Conservation (phyloP, 352 stramenopile genomes). For the Phytophthora pistaciae region DNA sequence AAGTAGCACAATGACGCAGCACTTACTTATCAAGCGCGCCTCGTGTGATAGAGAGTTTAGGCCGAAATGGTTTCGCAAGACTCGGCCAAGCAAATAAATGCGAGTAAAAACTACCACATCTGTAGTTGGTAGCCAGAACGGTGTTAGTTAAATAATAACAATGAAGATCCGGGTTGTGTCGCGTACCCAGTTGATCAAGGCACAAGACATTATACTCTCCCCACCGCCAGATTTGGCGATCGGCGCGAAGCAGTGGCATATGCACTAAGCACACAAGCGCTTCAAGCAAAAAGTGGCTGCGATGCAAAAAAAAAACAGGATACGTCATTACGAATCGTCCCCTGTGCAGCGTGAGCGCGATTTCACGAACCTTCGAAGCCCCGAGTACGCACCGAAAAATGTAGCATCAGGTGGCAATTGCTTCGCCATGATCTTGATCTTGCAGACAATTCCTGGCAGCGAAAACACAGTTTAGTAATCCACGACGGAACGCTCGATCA, state of each 20-base stretch:
- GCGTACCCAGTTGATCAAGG: slow-evolving; percentile 63
- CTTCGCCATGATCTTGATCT: slow-evolving; percentile 54
- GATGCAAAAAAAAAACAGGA: not conserved
- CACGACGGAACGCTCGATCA: too few species aligned
- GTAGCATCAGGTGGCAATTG: slow-evolving; percentile 37
- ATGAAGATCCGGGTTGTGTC: not conserved
- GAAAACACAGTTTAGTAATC: too few species aligned
- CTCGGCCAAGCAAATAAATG: slow-evolving; percentile 65
- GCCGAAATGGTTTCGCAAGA: slow-evolving; percentile 58
- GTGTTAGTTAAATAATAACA: slow-evolving; percentile 2
- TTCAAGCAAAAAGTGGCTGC: slow-evolving; percentile 56
- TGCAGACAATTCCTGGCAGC: slow-evolving; percentile 40
- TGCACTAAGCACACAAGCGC: slow-evolving; percentile 49
- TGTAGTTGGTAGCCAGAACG: slow-evolving; percentile 10
- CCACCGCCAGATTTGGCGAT: slow-evolving; percentile 36
- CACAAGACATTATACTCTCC: slow-evolving; percentile 40
- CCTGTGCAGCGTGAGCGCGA: too few species aligned
- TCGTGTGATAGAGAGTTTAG: slow-evolving; percentile 47
- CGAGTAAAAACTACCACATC: slow-evolving; percentile 59
- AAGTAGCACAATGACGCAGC: too few species aligned
- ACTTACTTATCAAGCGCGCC: slow-evolving; percentile 48
- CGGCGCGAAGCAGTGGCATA: slow-evolving; percentile 44
- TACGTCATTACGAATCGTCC: not conserved
- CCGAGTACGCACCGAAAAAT: slow-evolving; percentile 50
- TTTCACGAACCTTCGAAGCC: slow-evolving; percentile 43